Evolutionary conservation across 371 early-diverging fungal species (phyloP).

Genomic region (Aphelidium insulamus): DNA sequence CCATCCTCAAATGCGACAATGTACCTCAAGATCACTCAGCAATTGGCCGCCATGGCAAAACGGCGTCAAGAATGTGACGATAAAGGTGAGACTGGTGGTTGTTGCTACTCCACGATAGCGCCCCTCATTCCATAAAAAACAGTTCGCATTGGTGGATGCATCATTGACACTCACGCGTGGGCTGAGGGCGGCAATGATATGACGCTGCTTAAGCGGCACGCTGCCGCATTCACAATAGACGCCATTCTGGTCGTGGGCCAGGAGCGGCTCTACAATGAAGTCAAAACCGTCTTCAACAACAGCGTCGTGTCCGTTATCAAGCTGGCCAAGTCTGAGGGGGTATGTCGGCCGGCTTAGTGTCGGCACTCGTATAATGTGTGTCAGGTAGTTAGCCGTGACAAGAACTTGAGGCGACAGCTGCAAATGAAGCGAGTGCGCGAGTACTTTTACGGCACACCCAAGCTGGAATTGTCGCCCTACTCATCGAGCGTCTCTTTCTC

Average conservation of each 20-base stretch:
- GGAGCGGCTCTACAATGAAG: constrained; percentile 72
- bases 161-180: too few relatives aligned
- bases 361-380: neutral
- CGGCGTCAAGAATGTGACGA: too few relatives aligned
- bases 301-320: constrained; percentile 42
- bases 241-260: constrained; percentile 73
- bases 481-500: constrained; percentile 48
- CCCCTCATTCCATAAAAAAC: too few relatives aligned
- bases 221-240: constrained; percentile 35
- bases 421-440: constrained; percentile 55
- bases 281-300: constrained; percentile 28
- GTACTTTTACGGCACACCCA: constrained; percentile 80
- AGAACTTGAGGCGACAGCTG: constrained; percentile 31
- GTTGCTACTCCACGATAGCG: too few relatives aligned
- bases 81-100: too few relatives aligned
- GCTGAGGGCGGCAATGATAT: too few relatives aligned
- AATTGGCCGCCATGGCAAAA: too few relatives aligned
- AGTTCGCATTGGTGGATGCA: too few relatives aligned
- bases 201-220: too few relatives aligned
- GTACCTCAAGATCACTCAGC: too few relatives aligned
- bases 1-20: too few relatives aligned
- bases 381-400: constrained; percentile 61
- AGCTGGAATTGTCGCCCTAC: constrained; percentile 54
- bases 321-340: constrained; percentile 80
- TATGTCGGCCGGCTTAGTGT: constrained; percentile 9